Evolutionary conservation across 75 land plant genomes (phyloP), one percentile per base, ranked within the genome.

Genomic region (Pinus taeda): DNA sequence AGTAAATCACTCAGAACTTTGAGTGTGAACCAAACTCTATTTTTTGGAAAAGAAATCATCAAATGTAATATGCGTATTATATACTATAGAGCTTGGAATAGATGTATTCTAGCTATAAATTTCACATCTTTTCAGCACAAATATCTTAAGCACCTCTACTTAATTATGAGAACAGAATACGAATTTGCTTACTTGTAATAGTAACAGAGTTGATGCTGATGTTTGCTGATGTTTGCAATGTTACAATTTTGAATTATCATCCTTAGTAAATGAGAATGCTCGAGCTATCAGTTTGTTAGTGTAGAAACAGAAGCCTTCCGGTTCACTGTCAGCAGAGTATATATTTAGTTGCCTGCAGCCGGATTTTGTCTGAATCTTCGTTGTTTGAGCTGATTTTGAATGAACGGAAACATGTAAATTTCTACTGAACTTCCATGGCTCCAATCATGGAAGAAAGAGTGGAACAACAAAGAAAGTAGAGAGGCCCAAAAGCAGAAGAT

Each of bases 381-480:
- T 69, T 39, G n/a, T 37, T 20, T 39, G 53, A 39, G 72, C 11
- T 42, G n/a, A 20, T 39, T 53, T 20, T 69, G 72, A 42, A n/a
- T 3, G 55, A 39, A 39, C 2, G 12, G 14, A 11, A 62, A 62
- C 3, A 24, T 8, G 30, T 20, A 42, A 39, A 65, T 6, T 4
- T 33, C 18, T 4, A 64, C 20, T 33, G 7, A 13, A 42, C 55
- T 69, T 45, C 49, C 72, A 69, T 69, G 45, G 72, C 42, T 69
- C 72, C 42, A 49, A 49, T 69, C 72, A 69, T 69, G 49, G 72
- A 69, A 42, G 53, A 39, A 69, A 69, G 24, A 42, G 72, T 15
- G n/a, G 36, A 39, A 21, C 72, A 69, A 69, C 14, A 42, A 69
- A 9, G 45, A 67, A 42, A 69, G 72, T 15, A n/a, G 24, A 42